phyloP scores from a whole-genome alignment of 352 stramenopile genomes.

The Blastocystis sp. region DNA sequence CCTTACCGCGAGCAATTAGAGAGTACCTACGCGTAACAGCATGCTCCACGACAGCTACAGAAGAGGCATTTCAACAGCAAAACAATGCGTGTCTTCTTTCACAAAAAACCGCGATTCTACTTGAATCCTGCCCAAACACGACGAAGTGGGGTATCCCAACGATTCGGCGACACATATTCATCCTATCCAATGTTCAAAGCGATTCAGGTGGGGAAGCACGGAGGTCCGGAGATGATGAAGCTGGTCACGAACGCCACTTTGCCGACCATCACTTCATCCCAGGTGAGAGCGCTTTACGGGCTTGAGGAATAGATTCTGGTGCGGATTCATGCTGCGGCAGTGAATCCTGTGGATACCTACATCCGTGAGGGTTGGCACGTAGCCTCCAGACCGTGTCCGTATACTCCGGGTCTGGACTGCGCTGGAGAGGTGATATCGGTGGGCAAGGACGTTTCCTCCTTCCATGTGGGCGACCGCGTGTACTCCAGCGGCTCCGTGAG shows the following conservation, averaged over 20 bases:
- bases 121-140: not conserved
- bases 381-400: conserved; percentile 33
- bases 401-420: conserved; percentile 65
- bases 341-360: conserved; percentile 69
- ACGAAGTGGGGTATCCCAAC: not conserved
- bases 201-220: conserved; percentile 45
- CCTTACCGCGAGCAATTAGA: conserved; percentile 70
- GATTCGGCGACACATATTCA: not conserved
- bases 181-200: conserved; percentile 45
- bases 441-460: conserved; percentile 28
- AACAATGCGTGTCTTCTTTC: not conserved
- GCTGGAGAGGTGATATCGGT: conserved; percentile 51
- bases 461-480: conserved; percentile 64
- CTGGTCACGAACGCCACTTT: not conserved
- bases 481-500: conserved; percentile 55
- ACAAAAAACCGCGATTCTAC: not conserved
- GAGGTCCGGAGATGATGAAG: conserved; percentile 58
- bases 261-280: conserved; percentile 16
- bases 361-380: conserved; percentile 65
- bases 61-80: conserved; percentile 63
- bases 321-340: conserved; percentile 39
- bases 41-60: not conserved
- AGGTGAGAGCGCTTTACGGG: not conserved
- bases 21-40: conserved; percentile 42
- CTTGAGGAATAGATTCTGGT: conserved; percentile 31